phyloP scores from a whole-genome alignment of 345 rosid genomes.

The Hypericum perforatum region DNA sequence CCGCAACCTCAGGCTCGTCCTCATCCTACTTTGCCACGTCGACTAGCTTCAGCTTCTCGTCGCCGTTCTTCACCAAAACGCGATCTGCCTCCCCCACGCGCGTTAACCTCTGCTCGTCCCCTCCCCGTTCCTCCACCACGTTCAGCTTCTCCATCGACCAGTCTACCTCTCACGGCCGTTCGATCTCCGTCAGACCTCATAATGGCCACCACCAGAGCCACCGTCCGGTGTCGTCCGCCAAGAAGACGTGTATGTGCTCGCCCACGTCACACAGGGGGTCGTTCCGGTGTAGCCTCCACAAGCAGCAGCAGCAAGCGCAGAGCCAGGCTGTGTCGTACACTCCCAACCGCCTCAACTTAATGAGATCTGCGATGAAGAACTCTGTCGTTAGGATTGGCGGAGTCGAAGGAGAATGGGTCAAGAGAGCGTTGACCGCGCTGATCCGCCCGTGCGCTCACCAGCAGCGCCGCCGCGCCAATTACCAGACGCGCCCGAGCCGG shows the following conservation, averaged over 20 bases:
- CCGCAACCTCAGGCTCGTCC: conserved; percentile 14
- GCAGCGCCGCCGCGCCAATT: conserved; percentile 47
- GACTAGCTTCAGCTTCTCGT: conserved; percentile 42
- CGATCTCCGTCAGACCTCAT: conserved; percentile 25
- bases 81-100: conserved; percentile 66
- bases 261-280: conserved; percentile 86
- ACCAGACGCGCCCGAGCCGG: conserved; percentile 62
- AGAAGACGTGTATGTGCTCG: conserved; percentile 74
- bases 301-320: conserved; percentile 23
- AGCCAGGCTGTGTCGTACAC: conserved; percentile 26
- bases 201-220: conserved; percentile 4
- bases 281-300: conserved; percentile 71
- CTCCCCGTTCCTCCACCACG: conserved; percentile 26
- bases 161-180: conserved; percentile 31
- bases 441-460: conserved; percentile 88
- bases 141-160: conserved; percentile 54
- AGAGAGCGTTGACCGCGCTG: conserved; percentile 72
- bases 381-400: conserved; percentile 88
- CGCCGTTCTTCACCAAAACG: conserved; percentile 17
- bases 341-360: conserved; percentile 57
- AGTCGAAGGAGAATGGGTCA: conserved; percentile 88
- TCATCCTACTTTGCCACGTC: conserved; percentile 53
- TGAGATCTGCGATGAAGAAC: conserved; percentile 84
- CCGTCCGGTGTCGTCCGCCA: conserved; percentile 26
- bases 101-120: conserved; percentile 38